Evolutionary conservation across 23 red algal species (phyloP).

Genomic region (Gracilaria vermiculophylla): DNA sequence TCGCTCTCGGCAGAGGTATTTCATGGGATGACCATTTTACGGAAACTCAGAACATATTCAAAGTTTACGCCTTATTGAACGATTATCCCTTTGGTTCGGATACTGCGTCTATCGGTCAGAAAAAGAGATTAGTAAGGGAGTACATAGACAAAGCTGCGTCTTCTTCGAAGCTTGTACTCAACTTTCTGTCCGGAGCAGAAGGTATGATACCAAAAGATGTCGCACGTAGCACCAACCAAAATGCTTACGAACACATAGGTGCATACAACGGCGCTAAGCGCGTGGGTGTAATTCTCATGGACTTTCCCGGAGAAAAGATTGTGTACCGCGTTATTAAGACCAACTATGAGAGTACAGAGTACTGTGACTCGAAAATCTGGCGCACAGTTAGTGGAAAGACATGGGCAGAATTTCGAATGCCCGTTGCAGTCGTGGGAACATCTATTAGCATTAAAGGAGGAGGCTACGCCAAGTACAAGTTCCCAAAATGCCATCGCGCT

Average conservation of each 20-base stretch:
- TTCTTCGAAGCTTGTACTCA: conserved; percentile 10
- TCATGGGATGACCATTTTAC: background rate
- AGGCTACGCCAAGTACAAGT: conserved; percentile 23
- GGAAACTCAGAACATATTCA: conserved; percentile 32
- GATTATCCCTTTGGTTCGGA: conserved; percentile 24
- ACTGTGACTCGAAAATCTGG: conserved; percentile 1
- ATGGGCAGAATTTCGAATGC: conserved; percentile 42
- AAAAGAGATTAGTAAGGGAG: background rate
- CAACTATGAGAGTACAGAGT: conserved; percentile 1
- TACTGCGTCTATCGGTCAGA: conserved; percentile 37
- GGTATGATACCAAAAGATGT: conserved; percentile 43
- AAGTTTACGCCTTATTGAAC: background rate
- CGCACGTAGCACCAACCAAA: conserved; percentile 13
- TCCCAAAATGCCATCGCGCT: conserved; percentile 37
- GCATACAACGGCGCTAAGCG: background rate
- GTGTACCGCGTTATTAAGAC: conserved; percentile 40
- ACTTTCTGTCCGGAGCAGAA: conserved; percentile 39
- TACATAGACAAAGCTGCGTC: conserved; percentile 30
- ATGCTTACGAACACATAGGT: conserved; percentile 27
- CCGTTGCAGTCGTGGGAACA: conserved; percentile 20
- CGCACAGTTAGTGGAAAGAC: conserved; percentile 10
- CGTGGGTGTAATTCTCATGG: conserved; percentile 45
- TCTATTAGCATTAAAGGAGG: conserved; percentile 22
- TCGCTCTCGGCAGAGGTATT: conserved; percentile 26
- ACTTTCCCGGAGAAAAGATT: conserved; percentile 41